A percentile compares a stretch with the other conserved stretches of the same genome.
Conservation (phyloP, 1,284 basidiomycete genomes). For the Hypsizygus ulmarius region DNA sequence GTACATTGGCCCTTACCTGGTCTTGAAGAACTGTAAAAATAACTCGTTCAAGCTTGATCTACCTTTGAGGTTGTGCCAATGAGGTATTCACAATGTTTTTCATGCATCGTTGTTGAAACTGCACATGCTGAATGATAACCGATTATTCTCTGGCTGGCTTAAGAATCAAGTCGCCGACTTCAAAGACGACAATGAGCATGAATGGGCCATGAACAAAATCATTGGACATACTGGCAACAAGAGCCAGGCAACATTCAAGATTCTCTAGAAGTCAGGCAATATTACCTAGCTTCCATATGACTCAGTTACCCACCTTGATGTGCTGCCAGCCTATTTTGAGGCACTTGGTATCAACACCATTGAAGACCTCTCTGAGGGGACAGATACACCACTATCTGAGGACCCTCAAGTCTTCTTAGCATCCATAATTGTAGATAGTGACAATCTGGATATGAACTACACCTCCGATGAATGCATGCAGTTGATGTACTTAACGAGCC, state of each 20-base stretch:
- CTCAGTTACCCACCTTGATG: not conserved
- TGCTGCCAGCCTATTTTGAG: no score
- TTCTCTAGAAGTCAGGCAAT: not conserved
- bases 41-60: constrained; percentile 20
- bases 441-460: no score
- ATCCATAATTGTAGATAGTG: no score
- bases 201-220: constrained; percentile 1
- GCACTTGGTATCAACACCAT: no score
- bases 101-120: constrained; percentile 25
- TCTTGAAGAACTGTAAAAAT: constrained; percentile 16
- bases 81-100: constrained; percentile 24
- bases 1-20: constrained; percentile 31
- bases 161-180: constrained; percentile 14
- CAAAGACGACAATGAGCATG: not conserved
- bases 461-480: no score
- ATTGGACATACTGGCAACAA: not conserved
- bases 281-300: not conserved
- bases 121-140: constrained; percentile 28
- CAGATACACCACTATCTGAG: no score
- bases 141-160: constrained; percentile 22
- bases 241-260: not conserved
- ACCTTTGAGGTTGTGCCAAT: constrained; percentile 13
- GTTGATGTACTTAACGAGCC: no score
- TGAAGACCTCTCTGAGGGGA: no score
- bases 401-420: no score